Evolutionary conservation across 2,329 filamentous ascomycete species (phyloP), one percentile per base, ranked within the genome.

Genomic region (Fusarium proliferatum): DNA sequence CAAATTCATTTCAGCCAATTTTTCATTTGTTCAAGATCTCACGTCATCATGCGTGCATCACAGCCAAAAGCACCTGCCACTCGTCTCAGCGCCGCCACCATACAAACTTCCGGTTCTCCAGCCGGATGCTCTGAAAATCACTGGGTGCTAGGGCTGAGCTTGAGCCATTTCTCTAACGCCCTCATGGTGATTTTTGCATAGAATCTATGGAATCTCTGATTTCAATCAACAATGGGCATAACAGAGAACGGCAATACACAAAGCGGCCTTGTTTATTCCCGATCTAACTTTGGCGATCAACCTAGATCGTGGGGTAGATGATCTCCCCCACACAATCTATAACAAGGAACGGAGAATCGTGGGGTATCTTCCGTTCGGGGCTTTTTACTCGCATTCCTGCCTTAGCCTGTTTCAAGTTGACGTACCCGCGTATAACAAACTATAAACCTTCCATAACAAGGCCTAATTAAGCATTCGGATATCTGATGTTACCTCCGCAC

Each of bases 1-100:
- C 15, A 16, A 17, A 16, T 5, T 48, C 4, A 48, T 30, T 13
- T n/a, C 6, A 8, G 28, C 2, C 13, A 2, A 9, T 8, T 8
- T 30, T 5, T 3, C 19, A 2, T n/a, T 21, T 2, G 1, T 3
- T 3, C 6, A 30, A 0, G 5, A 16, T 16, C 19, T 13, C 13
- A 21, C 11, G 12, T 30, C 26, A 16, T 3, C 26, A 3, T 15
- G 9, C 4, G 3, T 48, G 9, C 19, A 19, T 51, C 7, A 0
- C 16, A 34, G 30, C 3, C 16, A 19, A 17, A 26, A 10, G 2
- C 15, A 19, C 11, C 16, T 23, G 17, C 13, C 0, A 7, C 7
- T 2, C 30, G 6, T 36, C 21, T 0, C 21, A 23, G 15, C n/a
- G 16, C 8, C 11, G 8, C n/a, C 5, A 9, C 11, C 3, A 0